Conservation (phyloP, 768 basidiomycete species). For the Multifurca ochricompacta region DNA sequence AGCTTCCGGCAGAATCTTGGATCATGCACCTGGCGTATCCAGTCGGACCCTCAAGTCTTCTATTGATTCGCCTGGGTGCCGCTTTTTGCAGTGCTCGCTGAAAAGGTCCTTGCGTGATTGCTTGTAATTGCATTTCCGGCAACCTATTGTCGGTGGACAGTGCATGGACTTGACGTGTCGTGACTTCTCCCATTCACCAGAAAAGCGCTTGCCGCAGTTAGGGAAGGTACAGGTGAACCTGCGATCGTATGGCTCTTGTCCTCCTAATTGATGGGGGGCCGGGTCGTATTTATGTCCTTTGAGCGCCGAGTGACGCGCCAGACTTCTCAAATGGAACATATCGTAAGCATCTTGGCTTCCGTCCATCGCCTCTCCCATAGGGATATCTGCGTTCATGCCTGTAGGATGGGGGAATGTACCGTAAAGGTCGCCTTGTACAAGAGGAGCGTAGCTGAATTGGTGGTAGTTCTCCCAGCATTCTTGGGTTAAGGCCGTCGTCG, state of each 20-base stretch:
- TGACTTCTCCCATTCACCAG: constrained; percentile 14
- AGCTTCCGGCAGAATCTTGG: not conserved
- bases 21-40: not conserved
- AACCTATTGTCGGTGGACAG: constrained; percentile 11
- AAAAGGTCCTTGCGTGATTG: constrained; percentile 16
- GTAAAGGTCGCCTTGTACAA: too few species aligned
- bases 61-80: not conserved
- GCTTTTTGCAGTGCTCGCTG: constrained; percentile 16
- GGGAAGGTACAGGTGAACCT: constrained; percentile 1
- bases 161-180: constrained; percentile 14
- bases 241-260: not conserved
- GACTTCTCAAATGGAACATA: not conserved
- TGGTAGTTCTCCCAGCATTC: not conserved
- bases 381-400: not conserved
- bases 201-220: constrained; percentile 7
- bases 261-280: not conserved
- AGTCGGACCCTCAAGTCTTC: constrained; percentile 1
- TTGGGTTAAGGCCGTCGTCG: not conserved
- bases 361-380: not conserved
- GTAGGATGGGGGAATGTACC: not conserved
- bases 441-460: not conserved
- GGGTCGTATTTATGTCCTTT: not conserved
- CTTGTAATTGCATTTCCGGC: constrained; percentile 12
- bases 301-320: not conserved
- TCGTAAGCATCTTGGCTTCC: not conserved